phyloP scores from a whole-genome alignment of 2,329 filamentous ascomycete species.

The Dothideomycetes sp. region DNA sequence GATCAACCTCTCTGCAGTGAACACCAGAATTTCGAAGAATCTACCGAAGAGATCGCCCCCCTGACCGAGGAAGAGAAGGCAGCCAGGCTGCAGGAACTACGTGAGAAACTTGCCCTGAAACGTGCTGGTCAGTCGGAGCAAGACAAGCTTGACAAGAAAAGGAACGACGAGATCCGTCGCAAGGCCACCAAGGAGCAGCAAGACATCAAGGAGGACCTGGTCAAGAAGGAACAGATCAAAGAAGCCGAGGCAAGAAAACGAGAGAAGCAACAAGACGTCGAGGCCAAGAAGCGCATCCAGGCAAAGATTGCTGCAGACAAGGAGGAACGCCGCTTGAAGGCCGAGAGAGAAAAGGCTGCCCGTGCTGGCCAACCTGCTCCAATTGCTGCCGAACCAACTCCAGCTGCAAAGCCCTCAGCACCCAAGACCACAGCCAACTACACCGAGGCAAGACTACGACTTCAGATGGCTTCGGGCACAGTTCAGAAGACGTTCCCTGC shows the following conservation, averaged over 20 bases:
- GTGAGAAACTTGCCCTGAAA: conserved; percentile 63
- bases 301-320: conserved; percentile 94
- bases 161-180: conserved; percentile 74
- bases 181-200: conserved; percentile 87
- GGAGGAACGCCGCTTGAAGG: conserved; percentile 74
- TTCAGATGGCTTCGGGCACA: conserved; percentile 69
- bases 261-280: conserved; percentile 78
- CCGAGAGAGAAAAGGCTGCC: conserved; percentile 70
- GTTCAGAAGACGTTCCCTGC: conserved; percentile 81
- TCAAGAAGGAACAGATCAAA: conserved; percentile 83
- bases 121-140: conserved; percentile 55
- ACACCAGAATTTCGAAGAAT: conserved; percentile 86
- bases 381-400: conserved; percentile 33
- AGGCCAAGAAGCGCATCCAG: conserved; percentile 80
- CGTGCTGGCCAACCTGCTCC: conserved; percentile 28
- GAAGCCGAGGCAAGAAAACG: conserved; percentile 76
- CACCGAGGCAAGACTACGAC: conserved; percentile 68
- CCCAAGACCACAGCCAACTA: conserved; percentile 62
- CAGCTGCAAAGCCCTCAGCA: conserved; percentile 39
- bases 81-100: conserved; percentile 65
- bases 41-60: conserved; percentile 81
- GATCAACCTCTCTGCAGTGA: conserved; percentile 41
- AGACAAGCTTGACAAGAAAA: conserved; percentile 74
- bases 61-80: conserved; percentile 88
- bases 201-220: conserved; percentile 80